Evolutionary conservation across 139 green algal genomes (phyloP).

Genomic region (Chara braunii): DNA sequence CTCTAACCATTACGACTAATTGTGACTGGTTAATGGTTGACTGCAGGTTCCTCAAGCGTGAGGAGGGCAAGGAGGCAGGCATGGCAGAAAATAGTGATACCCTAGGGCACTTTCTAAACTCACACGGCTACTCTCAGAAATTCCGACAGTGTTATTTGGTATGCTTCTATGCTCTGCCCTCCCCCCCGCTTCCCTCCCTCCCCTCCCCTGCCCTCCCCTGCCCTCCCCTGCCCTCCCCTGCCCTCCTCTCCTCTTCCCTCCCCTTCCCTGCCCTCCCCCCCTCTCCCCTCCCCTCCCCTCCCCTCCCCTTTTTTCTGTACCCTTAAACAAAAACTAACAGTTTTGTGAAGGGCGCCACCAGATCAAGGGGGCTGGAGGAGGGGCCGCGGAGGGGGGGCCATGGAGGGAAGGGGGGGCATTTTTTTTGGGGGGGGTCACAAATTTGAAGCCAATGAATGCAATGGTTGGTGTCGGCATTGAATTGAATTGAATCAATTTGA

Average conservation of each 20-base stretch:
- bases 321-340: too few relatives aligned
- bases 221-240: not conserved
- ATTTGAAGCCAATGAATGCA: too few relatives aligned
- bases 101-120: constrained; percentile 69
- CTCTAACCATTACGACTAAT: too few relatives aligned
- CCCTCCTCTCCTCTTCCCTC: not conserved
- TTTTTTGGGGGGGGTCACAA: too few relatives aligned
- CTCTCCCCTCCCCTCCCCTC: not conserved
- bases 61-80: not conserved
- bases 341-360: too few relatives aligned
- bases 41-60: too few relatives aligned
- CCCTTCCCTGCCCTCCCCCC: not conserved
- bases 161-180: not conserved
- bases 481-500: too few relatives aligned
- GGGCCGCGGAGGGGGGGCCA: too few relatives aligned
- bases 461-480: too few relatives aligned
- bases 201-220: not conserved
- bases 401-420: too few relatives aligned
- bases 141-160: constrained; percentile 38
- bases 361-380: too few relatives aligned
- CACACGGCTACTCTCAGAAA: constrained; percentile 35
- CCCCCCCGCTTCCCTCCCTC: not conserved
- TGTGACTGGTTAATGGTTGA: too few relatives aligned
- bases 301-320: not conserved
- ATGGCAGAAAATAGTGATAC: constrained; percentile 45